Evolutionary conservation across 495 filamentous ascomycete species (phyloP).

Genomic region (Jackrogersella multiformis): DNA sequence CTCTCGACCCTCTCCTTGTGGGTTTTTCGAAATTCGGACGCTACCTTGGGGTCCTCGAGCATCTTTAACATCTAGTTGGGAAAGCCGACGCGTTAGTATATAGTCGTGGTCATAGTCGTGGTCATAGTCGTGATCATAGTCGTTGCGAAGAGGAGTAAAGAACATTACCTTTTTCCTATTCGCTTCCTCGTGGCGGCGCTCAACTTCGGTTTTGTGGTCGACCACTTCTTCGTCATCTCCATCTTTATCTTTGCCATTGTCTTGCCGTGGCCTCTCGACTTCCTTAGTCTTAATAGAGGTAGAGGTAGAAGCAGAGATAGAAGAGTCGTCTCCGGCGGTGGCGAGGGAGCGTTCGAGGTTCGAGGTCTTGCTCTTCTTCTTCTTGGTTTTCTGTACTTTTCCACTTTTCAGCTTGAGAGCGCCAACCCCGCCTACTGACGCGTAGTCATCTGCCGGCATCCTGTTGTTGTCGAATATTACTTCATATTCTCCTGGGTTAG

Average conservation of each 20-base stretch:
- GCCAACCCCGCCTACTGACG: constrained; percentile 68
- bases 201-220: constrained; percentile 81
- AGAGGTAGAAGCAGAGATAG: too few relatives aligned
- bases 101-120: too few relatives aligned
- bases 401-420: constrained; percentile 84
- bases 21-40: constrained; percentile 83
- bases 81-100: constrained; percentile 47
- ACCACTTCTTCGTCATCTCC: constrained; percentile 35
- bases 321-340: constrained; percentile 29
- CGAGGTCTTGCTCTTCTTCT: constrained; percentile 59
- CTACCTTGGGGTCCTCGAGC: constrained; percentile 54
- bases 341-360: constrained; percentile 52
- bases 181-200: constrained; percentile 80
- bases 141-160: background rate
- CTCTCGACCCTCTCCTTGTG: constrained; percentile 98
- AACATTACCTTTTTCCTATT: constrained; percentile 77
- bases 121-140: too few relatives aligned
- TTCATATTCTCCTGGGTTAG: background rate
- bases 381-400: constrained; percentile 69
- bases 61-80: constrained; percentile 77
- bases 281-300: too few relatives aligned
- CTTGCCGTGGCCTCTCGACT: constrained; percentile 22
- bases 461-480: constrained; percentile 5
- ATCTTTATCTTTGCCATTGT: constrained; percentile 19
- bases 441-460: constrained; percentile 76